Conservation (phyloP, 202 grass and related monocot species). For the Zizania palustris region DNA sequence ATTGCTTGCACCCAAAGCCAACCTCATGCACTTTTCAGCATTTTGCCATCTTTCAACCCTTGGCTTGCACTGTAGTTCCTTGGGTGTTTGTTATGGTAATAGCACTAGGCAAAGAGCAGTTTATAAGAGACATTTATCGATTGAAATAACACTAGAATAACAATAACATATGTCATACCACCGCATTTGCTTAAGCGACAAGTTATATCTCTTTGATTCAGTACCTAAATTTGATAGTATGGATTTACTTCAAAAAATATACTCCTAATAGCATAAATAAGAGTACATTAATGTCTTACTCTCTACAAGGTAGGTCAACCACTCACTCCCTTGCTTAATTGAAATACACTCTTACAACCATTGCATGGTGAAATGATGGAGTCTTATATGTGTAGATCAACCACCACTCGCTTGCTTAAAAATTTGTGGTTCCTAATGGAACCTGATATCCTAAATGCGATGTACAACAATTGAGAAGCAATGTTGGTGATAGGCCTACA, state of each 20-base stretch:
- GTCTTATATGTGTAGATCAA: background rate
- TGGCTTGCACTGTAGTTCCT: too few relatives aligned
- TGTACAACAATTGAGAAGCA: constrained; percentile 43
- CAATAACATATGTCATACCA: background rate
- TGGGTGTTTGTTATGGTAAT: too few relatives aligned
- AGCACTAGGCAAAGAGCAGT: too few relatives aligned
- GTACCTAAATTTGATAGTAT: background rate
- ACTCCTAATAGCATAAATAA: constrained; percentile 20
- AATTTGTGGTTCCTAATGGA: constrained; percentile 23
- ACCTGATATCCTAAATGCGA: constrained; percentile 32
- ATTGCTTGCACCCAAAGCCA: too few relatives aligned
- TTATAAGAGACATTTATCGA: too few relatives aligned
- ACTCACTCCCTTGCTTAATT: too few relatives aligned
- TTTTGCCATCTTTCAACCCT: too few relatives aligned
- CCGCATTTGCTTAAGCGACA: background rate
- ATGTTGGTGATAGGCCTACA: constrained; percentile 29
- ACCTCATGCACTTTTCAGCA: too few relatives aligned
- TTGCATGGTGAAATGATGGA: too few relatives aligned
- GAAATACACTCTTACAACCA: too few relatives aligned
- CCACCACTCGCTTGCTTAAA: constrained; percentile 30
- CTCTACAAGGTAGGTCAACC: background rate
- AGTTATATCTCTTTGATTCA: background rate
- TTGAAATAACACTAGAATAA: background rate
- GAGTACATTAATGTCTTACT: constrained; percentile 22
- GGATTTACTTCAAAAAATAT: background rate